These are phyloP conservation scores for Tetrahymena elliotti DNA, from an alignment of 73 alveolate species.

Conservation along the genomic window DNA sequence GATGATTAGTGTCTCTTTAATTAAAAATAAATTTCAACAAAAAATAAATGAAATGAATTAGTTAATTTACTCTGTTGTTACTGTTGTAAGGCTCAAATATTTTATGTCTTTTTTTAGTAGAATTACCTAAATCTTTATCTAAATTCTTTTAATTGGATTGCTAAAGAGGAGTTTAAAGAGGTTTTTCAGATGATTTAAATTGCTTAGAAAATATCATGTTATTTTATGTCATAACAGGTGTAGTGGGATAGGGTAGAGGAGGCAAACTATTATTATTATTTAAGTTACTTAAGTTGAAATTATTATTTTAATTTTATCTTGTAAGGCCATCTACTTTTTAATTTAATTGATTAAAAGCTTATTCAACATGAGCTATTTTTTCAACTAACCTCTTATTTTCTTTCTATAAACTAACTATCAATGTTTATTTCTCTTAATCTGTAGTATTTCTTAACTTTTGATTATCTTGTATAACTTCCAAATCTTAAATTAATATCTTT, in stretches of 20 bases:
- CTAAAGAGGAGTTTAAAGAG: neutral
- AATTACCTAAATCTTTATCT: neutral
- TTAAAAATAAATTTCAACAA: no score
- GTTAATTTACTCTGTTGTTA: neutral
- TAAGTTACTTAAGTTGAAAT: neutral
- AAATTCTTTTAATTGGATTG: neutral
- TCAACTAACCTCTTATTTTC: neutral
- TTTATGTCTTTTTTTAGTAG: neutral
- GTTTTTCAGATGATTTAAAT: neutral
- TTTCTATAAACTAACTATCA: neutral
- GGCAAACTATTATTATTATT: neutral
- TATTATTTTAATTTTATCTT: neutral
- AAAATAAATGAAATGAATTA: no score
- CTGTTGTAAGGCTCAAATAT: neutral
- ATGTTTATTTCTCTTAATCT: neutral
- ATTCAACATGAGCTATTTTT: neutral
- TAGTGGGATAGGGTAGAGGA: neutral
- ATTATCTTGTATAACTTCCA: neutral
- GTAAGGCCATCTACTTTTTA: neutral
- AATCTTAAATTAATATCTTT: neutral
- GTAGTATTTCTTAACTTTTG: neutral
- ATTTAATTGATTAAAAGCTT: neutral
- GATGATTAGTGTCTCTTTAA: neutral
- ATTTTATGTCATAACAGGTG: neutral
- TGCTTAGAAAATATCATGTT: neutral